Conservation (phyloP, 2,329 filamentous ascomycete genomes). For the Drechslerella dactyloides region DNA sequence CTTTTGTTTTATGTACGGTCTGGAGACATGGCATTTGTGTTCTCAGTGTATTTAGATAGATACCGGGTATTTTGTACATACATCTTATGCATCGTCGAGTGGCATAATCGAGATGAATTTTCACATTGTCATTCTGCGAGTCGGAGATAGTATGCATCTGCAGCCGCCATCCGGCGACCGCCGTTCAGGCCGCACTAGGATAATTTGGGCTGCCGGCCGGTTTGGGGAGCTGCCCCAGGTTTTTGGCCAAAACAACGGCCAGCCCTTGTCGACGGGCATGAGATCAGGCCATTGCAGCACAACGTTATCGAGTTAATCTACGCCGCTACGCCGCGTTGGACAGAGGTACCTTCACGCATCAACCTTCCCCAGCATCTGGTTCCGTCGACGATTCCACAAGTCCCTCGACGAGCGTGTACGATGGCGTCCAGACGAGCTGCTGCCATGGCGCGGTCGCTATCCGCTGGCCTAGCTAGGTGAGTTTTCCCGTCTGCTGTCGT, state of each 20-base stretch:
- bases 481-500: constrained; percentile 16
- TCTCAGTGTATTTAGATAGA: constrained; percentile 41
- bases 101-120: not conserved
- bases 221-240: constrained; percentile 28
- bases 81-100: not conserved
- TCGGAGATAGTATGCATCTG: not conserved
- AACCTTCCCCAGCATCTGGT: constrained; percentile 11
- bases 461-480: constrained; percentile 37
- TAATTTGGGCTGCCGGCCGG: not conserved
- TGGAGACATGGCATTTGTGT: not conserved
- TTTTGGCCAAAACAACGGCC: constrained; percentile 11
- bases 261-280: constrained; percentile 26
- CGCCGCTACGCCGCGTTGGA: constrained; percentile 10
- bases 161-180: not conserved
- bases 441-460: constrained; percentile 42
- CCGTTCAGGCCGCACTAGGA: not conserved
- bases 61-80: constrained; percentile 39
- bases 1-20: constrained; percentile 1
- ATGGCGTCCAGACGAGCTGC: constrained; percentile 47
- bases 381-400: constrained; percentile 8
- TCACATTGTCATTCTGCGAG: not conserved
- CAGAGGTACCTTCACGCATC: constrained; percentile 9
- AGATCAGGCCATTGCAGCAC: constrained; percentile 50
- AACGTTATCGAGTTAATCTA: constrained; percentile 19
- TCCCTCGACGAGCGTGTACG: constrained; percentile 4